Base-by-base conservation (phyloP, 345 rosid genomes). In the Citrus maxima region DNA sequence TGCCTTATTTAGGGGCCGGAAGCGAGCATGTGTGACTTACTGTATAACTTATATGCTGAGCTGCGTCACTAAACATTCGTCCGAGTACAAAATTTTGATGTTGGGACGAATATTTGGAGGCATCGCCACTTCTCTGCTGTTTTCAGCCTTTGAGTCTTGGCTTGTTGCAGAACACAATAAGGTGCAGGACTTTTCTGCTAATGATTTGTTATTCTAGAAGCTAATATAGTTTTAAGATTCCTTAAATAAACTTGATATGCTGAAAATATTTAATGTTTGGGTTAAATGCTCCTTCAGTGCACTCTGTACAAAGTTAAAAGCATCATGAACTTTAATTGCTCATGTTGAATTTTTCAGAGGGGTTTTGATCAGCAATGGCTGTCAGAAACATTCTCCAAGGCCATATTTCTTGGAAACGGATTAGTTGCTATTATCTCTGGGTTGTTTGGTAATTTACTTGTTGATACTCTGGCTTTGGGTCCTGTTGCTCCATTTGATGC, bases 61-160 rank as follows among this genome's bases (percentile, higher is more conserved):
- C 69, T 92, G 97, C 82, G 72, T 88, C 80, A 92, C 95, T 85
- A 92, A 91, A 72, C 97, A 92, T 78, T 92, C 92, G 82, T 90
- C 97, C 25, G 83, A 86, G 77, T 92, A 90, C 86, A 89, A 79
- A 81, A 82, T 91, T 69, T 78, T 92, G 75, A 89, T 92, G 92
- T 42, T 90, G 56, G 97, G 97, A 54, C 90, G 95, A 38, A 82
- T 92, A 6, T 79, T 92, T 81, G 97, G 97, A 62, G 95, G 95
- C 77, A 84, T 92, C 70, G 94, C 95, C 10, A 92, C 93, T 81
- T 92, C 97, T 77, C 86, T 90, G 1, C 90, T 92, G 46, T 90
- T 89, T 62, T 92, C 95, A 37, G 91, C 97, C 42, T 92, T 92
- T 37, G 97, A 92, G 82, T 92, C 95, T 63, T 92, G 97, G 97